Conservation (phyloP, 2,329 filamentous ascomycete genomes). For the Tolypocladium paradoxum region DNA sequence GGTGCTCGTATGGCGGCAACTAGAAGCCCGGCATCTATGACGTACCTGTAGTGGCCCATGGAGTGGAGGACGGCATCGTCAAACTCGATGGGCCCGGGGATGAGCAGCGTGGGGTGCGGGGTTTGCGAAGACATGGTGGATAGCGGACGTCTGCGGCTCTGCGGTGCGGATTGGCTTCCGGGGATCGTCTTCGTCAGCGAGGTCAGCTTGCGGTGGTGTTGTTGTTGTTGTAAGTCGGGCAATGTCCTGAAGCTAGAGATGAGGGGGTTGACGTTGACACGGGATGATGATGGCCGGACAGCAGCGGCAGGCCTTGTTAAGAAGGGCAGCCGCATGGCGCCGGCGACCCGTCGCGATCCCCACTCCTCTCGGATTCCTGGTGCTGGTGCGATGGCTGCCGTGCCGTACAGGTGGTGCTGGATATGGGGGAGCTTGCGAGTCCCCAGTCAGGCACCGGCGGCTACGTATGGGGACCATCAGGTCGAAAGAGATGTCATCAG, state of each 20-base stretch:
- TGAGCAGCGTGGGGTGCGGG: constrained; percentile 66
- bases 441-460: background rate
- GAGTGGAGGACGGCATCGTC: constrained; percentile 92
- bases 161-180: background rate
- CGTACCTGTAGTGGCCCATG: constrained; percentile 87
- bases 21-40: background rate
- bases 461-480: background rate
- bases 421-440: background rate
- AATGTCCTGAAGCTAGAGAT: background rate
- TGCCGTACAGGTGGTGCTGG: background rate
- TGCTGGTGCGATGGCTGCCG: constrained; percentile 1
- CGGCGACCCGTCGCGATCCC: background rate
- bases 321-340: constrained; percentile 1
- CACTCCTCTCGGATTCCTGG: background rate
- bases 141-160: constrained; percentile 10
- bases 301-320: constrained; percentile 6
- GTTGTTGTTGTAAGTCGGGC: constrained; percentile 1
- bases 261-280: constrained; percentile 15
- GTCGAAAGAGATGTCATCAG: background rate
- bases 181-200: background rate
- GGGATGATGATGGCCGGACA: constrained; percentile 10
- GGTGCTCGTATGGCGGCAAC: too few relatives aligned
- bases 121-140: constrained; percentile 51
- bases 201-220: background rate
- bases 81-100: constrained; percentile 95